phyloP scores from a whole-genome alignment of 257 asterid genomes.

The Plectranthus barbatus region DNA sequence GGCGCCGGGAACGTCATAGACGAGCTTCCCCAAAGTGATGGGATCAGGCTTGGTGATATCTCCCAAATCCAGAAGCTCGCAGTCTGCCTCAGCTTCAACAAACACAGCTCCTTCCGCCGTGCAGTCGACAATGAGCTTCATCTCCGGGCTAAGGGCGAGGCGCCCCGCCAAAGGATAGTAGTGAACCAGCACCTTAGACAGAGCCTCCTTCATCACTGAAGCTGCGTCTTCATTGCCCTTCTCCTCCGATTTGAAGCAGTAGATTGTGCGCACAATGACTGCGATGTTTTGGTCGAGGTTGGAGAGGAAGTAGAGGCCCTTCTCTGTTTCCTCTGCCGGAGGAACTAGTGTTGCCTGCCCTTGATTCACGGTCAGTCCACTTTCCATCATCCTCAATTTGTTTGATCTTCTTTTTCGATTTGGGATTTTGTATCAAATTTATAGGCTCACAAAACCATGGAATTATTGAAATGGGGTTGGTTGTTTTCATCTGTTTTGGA shows the following conservation, averaged over 20 bases:
- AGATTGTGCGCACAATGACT: constrained; percentile 65
- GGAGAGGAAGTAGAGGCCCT: constrained; percentile 55
- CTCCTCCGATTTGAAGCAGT: constrained; percentile 62
- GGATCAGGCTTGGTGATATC: constrained; percentile 85
- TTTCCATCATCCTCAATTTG: background rate
- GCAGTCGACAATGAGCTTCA: constrained; percentile 74
- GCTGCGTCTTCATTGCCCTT: constrained; percentile 43
- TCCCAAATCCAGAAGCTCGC: constrained; percentile 46
- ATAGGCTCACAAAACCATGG: too few species aligned
- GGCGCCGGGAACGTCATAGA: constrained; percentile 80
- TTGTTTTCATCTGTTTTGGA: background rate
- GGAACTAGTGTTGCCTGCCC: constrained; percentile 45
- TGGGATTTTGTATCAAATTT: constrained; percentile 20
- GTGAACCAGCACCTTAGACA: constrained; percentile 61
- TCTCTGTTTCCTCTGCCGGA: constrained; percentile 57
- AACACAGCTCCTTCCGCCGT: constrained; percentile 79
- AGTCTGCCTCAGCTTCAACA: constrained; percentile 80
- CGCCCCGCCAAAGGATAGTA: constrained; percentile 79
- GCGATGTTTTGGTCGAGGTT: constrained; percentile 88
- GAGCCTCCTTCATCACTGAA: constrained; percentile 48
- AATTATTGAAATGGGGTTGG: constrained; percentile 8
- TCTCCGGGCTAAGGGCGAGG: constrained; percentile 49
- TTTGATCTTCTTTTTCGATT: background rate
- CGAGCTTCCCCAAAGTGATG: constrained; percentile 63
- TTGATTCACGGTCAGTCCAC: constrained; percentile 64